Evolutionary conservation across 805 yeast genomes (phyloP).

Genomic region (Candida ipomoeae): DNA sequence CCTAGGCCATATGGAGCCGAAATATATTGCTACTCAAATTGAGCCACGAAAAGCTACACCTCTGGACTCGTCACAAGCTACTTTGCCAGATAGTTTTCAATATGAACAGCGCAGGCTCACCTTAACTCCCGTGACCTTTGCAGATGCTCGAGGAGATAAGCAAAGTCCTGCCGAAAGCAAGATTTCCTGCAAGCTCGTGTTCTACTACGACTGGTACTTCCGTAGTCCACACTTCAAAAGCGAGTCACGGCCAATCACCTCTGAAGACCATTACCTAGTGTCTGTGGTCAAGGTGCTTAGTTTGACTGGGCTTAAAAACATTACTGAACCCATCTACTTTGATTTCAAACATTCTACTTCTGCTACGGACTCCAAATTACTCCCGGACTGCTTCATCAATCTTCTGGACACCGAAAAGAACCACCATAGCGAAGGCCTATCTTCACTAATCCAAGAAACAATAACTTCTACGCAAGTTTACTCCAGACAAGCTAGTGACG

Average conservation of each 20-base stretch:
- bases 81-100: constrained; percentile 1
- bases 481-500: not conserved
- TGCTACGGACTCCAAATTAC: not conserved
- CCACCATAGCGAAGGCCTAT: constrained; percentile 3
- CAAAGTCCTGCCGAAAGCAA: constrained; percentile 11
- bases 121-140: constrained; percentile 11
- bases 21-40: constrained; percentile 12
- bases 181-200: constrained; percentile 24
- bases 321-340: constrained; percentile 22
- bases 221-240: constrained; percentile 13
- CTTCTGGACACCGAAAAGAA: constrained; percentile 8
- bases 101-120: constrained; percentile 2
- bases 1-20: constrained; percentile 30
- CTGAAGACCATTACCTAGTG: constrained; percentile 9
- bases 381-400: constrained; percentile 10
- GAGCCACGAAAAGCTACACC: not conserved
- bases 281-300: constrained; percentile 13
- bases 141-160: constrained; percentile 3
- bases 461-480: constrained; percentile 12
- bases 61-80: constrained; percentile 4
- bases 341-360: constrained; percentile 17
- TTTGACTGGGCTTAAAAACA: constrained; percentile 8
- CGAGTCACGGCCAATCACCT: not conserved
- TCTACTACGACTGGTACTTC: constrained; percentile 36
- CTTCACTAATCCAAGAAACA: constrained; percentile 14